Conservation (phyloP, 163 green algal genomes). For the Coccomyxa subellipsoidea region DNA sequence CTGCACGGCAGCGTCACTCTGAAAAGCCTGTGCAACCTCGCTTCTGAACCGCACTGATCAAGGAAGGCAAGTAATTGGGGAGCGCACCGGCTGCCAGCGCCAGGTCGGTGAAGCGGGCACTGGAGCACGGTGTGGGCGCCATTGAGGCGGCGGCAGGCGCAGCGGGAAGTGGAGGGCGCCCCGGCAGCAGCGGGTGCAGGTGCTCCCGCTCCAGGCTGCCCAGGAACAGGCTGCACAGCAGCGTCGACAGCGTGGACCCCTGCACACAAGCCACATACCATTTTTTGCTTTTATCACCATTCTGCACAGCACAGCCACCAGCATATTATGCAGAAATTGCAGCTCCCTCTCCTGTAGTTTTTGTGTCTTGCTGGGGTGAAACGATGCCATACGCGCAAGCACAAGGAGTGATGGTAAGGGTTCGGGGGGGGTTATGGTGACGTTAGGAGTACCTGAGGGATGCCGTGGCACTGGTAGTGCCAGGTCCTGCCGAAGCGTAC, state of each 20-base stretch:
- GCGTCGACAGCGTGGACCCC: slow-evolving; percentile 72
- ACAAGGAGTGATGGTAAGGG: too few species aligned
- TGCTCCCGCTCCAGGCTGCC: slow-evolving; percentile 68
- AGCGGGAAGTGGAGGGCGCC: not conserved
- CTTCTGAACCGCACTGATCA: too few species aligned
- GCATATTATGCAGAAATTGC: too few species aligned
- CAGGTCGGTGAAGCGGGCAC: slow-evolving; percentile 19
- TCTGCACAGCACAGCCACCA: not conserved
- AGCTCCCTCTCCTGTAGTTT: too few species aligned
- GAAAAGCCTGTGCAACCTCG: too few species aligned
- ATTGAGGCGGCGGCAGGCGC: too few species aligned
- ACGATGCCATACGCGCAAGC: too few species aligned
- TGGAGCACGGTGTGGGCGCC: slow-evolving; percentile 9
- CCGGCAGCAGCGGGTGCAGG: slow-evolving; percentile 59
- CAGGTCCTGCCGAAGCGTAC: slow-evolving; percentile 54
- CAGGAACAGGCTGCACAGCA: slow-evolving; percentile 91
- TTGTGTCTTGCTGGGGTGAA: too few species aligned
- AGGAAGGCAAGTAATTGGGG: too few species aligned
- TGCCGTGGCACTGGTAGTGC: slow-evolving; percentile 58
- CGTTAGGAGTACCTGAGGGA: slow-evolving; percentile 35
- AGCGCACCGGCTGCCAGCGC: slow-evolving; percentile 18
- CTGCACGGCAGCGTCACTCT: too few species aligned
- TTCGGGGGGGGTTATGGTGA: not conserved
- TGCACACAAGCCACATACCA: slow-evolving; percentile 38
- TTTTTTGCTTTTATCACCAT: not conserved